A percentile compares a stretch with the other conserved stretches of the same genome.
Evolutionary conservation across 257 asterid species (phyloP).

Genomic region (Paraleonurus japonicus): DNA sequence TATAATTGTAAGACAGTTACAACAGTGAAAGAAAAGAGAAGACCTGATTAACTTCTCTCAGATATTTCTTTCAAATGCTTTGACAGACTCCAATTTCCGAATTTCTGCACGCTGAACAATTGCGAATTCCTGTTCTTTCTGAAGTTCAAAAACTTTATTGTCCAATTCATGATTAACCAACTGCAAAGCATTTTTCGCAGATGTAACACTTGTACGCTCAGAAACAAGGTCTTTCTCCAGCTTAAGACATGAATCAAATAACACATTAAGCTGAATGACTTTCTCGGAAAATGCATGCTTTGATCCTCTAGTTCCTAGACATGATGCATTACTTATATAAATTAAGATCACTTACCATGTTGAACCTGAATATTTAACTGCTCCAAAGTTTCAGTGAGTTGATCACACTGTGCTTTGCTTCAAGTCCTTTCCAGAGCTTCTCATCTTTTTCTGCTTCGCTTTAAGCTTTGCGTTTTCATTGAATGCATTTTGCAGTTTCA

Average conservation of each 20-base stretch:
- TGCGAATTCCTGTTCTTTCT: conserved; percentile 79
- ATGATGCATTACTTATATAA: conserved; percentile 8
- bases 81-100: conserved; percentile 68
- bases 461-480: conserved; percentile 85
- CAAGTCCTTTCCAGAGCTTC: conserved; percentile 94
- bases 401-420: conserved; percentile 80
- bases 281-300: conserved; percentile 60
- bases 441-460: conserved; percentile 88
- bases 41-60: conserved; percentile 91
- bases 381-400: conserved; percentile 76
- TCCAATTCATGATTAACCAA: conserved; percentile 60
- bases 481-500: conserved; percentile 77
- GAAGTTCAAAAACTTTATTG: conserved; percentile 64
- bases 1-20: conserved; percentile 3
- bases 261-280: conserved; percentile 59
- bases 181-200: conserved; percentile 63
- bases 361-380: conserved; percentile 72
- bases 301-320: conserved; percentile 64
- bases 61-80: conserved; percentile 95
- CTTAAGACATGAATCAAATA: conserved; percentile 62
- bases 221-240: conserved; percentile 70
- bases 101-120: conserved; percentile 93
- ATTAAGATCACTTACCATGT: conserved; percentile 59
- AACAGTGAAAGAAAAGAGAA: conserved; percentile 14
- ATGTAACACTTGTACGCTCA: conserved; percentile 38